Conservation (phyloP, 169 alveolate genomes). For the Plasmodium vinckei region DNA sequence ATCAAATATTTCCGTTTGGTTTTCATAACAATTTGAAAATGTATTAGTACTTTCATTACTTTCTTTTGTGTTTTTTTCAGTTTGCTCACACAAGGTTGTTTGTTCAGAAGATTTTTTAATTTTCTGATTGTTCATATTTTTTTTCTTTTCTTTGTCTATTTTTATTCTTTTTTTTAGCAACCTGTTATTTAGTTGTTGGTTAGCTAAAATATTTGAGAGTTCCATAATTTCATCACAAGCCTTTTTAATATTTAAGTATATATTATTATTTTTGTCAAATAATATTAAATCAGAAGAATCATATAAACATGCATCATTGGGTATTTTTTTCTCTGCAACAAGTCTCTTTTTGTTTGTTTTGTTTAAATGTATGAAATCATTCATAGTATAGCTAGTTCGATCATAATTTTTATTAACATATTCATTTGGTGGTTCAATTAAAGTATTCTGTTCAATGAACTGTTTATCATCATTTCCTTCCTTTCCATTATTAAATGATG, state of each 20-base stretch:
- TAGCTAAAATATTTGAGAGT: slow-evolving; percentile 53
- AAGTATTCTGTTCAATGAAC: slow-evolving; percentile 3
- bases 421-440: neutral
- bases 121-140: slow-evolving; percentile 14
- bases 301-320: neutral
- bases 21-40: slow-evolving; percentile 4
- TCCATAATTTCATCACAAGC: slow-evolving; percentile 68
- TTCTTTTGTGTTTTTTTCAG: slow-evolving; percentile 3
- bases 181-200: slow-evolving; percentile 29
- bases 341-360: slow-evolving; percentile 34
- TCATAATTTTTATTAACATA: slow-evolving; percentile 10
- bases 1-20: slow-evolving; percentile 48
- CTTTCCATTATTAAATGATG: slow-evolving; percentile 5
- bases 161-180: slow-evolving; percentile 51
- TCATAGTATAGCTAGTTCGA: slow-evolving; percentile 6
- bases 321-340: slow-evolving; percentile 40
- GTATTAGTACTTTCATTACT: neutral
- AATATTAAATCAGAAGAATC: slow-evolving; percentile 58
- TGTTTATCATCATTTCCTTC: neutral
- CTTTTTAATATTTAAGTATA: slow-evolving; percentile 59
- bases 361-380: neutral
- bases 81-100: neutral
- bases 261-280: slow-evolving; percentile 34
- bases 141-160: slow-evolving; percentile 13
- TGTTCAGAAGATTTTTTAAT: neutral